phyloP scores from a whole-genome alignment of 2,329 filamentous ascomycete species.

The Venturia pyrina region DNA sequence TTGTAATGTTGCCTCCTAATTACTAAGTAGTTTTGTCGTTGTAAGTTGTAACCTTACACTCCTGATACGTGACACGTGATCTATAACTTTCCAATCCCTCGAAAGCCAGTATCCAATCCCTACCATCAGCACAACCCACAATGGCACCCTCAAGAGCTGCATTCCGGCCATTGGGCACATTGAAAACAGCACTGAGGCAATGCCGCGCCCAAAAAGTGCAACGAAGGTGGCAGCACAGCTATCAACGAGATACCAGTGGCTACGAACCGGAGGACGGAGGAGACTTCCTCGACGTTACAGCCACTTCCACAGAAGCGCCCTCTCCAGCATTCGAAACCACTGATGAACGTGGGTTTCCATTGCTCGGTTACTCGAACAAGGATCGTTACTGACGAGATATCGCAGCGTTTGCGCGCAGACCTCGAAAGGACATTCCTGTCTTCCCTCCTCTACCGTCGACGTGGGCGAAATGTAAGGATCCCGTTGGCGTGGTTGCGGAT shows the following conservation, averaged over 20 bases:
- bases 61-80: neutral
- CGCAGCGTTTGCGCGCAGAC: neutral
- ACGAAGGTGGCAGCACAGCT: constrained; percentile 8
- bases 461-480: constrained; percentile 49
- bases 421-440: constrained; percentile 39
- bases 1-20: too few relatives aligned
- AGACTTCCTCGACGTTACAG: neutral
- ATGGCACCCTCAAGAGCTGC: constrained; percentile 9
- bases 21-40: too few relatives aligned
- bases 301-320: constrained; percentile 12
- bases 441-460: constrained; percentile 46
- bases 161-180: constrained; percentile 1
- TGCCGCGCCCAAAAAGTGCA: neutral
- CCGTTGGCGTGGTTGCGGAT: constrained; percentile 56
- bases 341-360: neutral
- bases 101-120: neutral
- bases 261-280: neutral
- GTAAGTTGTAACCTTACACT: too few relatives aligned
- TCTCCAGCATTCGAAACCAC: constrained; percentile 10
- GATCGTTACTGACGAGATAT: neutral
- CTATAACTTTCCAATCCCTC: neutral
- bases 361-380: neutral
- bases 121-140: constrained; percentile 2
- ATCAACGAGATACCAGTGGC: neutral
- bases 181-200: constrained; percentile 7